Percentiles rank a stretch among this genome's conserved stretches.
These are phyloP conservation scores for Ogataea siamensis DNA, from an alignment of 805 yeast genomes.

Conservation along the genomic window DNA sequence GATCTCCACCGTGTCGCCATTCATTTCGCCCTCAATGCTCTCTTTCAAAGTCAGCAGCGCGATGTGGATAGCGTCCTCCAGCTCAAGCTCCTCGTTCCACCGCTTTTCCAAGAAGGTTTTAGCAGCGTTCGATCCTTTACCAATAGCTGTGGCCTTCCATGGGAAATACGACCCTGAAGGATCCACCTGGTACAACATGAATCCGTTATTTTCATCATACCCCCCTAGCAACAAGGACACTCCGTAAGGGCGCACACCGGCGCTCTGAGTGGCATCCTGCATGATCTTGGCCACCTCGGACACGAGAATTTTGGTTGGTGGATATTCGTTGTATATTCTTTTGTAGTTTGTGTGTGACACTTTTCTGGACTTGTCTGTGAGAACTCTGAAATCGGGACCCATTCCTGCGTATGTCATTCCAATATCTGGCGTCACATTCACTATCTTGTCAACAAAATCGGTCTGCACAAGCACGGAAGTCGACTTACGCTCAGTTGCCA, in stretches of 20 bases:
- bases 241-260: slow-evolving; percentile 99
- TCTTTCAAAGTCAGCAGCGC: slow-evolving; percentile 93
- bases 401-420: slow-evolving; percentile 97
- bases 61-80: slow-evolving; percentile 97
- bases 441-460: slow-evolving; percentile 75
- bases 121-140: slow-evolving; percentile 93
- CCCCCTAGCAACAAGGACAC: slow-evolving; percentile 94
- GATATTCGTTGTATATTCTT: slow-evolving; percentile 92
- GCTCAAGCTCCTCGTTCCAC: slow-evolving; percentile 95
- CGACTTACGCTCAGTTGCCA: slow-evolving; percentile 94
- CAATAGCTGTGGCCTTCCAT: slow-evolving; percentile 99
- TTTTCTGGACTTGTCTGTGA: slow-evolving; percentile 91
- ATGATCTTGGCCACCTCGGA: slow-evolving; percentile 93
- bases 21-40: slow-evolving; percentile 96
- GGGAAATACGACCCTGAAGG: slow-evolving; percentile 98
- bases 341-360: slow-evolving; percentile 91
- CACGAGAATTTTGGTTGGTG: slow-evolving; percentile 91
- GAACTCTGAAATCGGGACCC: slow-evolving; percentile 98
- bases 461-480: slow-evolving; percentile 72
- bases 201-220: slow-evolving; percentile 67
- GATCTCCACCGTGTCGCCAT: slow-evolving; percentile 93
- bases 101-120: slow-evolving; percentile 96
- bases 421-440: slow-evolving; percentile 86
- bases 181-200: slow-evolving; percentile 91
- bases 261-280: slow-evolving; percentile 98